These are phyloP conservation scores for Cyanidium caldarium DNA, from an alignment of 23 red algal species.

Conservation along the genomic window DNA sequence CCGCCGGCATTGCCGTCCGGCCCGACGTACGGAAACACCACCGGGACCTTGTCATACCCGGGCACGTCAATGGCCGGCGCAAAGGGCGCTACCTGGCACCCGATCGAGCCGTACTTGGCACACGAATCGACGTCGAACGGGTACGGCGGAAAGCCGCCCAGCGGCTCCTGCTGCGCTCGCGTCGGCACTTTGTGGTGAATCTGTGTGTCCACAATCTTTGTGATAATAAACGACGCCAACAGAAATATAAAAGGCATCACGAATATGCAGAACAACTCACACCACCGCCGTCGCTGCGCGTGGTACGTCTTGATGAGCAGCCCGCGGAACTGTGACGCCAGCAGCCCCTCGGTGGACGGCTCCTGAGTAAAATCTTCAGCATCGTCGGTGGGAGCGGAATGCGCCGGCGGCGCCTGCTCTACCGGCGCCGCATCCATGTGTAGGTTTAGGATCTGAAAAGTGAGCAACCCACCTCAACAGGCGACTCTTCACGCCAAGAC, in stretches of 20 bases:
- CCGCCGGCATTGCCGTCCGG: not conserved
- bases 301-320: constrained; percentile 4
- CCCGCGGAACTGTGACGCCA: not conserved
- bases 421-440: too few species aligned
- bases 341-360: not conserved
- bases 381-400: too few species aligned
- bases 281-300: not conserved
- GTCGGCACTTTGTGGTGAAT: not conserved
- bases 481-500: too few species aligned
- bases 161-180: not conserved
- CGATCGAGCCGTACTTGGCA: not conserved
- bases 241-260: not conserved
- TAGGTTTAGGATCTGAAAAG: too few species aligned
- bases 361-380: too few species aligned
- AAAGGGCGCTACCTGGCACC: not conserved
- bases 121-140: not conserved
- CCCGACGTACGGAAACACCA: not conserved
- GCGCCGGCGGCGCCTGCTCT: too few species aligned
- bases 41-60: not conserved
- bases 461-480: too few species aligned
- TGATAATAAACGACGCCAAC: not conserved
- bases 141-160: not conserved
- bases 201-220: not conserved
- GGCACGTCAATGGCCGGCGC: not conserved
- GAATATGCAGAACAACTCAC: not conserved